Conservation (phyloP, 2,329 filamentous ascomycete genomes). For the Botrytis porri region DNA sequence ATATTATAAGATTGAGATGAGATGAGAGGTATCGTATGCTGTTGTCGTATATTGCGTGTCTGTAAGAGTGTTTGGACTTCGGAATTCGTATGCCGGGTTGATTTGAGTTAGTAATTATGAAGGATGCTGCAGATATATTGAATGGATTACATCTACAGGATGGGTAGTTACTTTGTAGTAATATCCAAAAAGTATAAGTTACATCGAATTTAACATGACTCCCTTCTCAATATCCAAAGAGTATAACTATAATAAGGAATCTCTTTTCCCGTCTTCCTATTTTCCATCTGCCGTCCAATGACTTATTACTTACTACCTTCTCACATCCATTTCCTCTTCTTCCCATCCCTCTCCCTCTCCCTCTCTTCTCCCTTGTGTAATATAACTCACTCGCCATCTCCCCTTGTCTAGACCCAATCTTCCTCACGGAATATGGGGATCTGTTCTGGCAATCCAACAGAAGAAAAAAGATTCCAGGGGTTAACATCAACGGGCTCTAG, state of each 20-base stretch:
- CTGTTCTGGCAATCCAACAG: background rate
- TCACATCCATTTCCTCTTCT: background rate
- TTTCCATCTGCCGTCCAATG: background rate
- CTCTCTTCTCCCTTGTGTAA: background rate
- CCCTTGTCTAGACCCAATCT: constrained; percentile 3
- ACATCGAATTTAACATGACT: background rate
- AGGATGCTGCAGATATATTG: background rate
- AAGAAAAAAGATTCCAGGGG: background rate
- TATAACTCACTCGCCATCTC: background rate
- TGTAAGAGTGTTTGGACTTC: background rate
- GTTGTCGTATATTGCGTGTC: background rate
- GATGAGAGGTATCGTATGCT: background rate
- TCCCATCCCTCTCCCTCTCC: background rate
- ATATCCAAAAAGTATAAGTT: background rate
- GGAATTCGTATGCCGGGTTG: background rate
- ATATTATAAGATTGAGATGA: constrained; percentile 1
- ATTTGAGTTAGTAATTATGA: background rate
- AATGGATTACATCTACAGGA: background rate
- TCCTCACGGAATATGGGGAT: background rate
- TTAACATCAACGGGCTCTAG: background rate
- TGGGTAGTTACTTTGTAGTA: too few species aligned
- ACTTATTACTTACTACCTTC: background rate
- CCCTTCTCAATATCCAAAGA: background rate
- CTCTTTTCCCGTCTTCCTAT: background rate
- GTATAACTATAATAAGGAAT: background rate